phyloP scores from a whole-genome alignment of 257 asterid genomes.

The Ilex asprella region DNA sequence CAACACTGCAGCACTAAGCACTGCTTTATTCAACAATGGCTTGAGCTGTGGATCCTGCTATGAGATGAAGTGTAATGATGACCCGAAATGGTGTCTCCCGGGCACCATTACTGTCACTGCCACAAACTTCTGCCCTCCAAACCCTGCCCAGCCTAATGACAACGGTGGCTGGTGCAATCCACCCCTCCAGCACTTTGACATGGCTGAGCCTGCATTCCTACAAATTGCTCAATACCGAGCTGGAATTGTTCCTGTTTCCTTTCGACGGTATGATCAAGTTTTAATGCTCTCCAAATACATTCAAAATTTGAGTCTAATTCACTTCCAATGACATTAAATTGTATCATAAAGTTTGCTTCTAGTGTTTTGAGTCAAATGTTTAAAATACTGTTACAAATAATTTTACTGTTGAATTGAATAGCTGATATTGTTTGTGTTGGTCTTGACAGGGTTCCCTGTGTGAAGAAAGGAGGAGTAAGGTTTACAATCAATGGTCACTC shows the following conservation, averaged over 20 bases:
- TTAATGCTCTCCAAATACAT: too few species aligned
- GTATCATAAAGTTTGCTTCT: too few species aligned
- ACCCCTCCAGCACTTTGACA: slow-evolving; percentile 82
- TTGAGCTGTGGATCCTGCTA: slow-evolving; percentile 82
- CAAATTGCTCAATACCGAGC: slow-evolving; percentile 78
- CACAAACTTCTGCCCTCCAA: slow-evolving; percentile 92
- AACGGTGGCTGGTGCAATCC: slow-evolving; percentile 98
- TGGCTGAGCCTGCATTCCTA: slow-evolving; percentile 80
- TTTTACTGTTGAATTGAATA: not conserved
- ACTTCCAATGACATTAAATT: too few species aligned
- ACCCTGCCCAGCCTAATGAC: slow-evolving; percentile 62
- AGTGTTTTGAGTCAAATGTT: too few species aligned
- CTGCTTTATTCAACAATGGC: slow-evolving; percentile 84
- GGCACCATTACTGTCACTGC: slow-evolving; percentile 82
- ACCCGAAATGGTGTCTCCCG: slow-evolving; percentile 45
- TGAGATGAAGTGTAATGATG: slow-evolving; percentile 51
- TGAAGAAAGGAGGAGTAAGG: slow-evolving; percentile 78
- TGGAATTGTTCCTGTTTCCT: slow-evolving; percentile 76
- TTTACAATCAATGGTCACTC: slow-evolving; percentile 85
- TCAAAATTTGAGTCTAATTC: too few species aligned
- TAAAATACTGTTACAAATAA: too few species aligned
- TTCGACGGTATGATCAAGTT: slow-evolving; percentile 46
- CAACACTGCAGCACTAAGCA: slow-evolving; percentile 85
- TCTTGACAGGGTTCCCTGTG: slow-evolving; percentile 57
- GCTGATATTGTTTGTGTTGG: not conserved